A percentile compares a stretch with the other conserved stretches of the same genome.
Conservation (phyloP, 2,329 filamentous ascomycete species). For the Fusarium bulbicola region DNA sequence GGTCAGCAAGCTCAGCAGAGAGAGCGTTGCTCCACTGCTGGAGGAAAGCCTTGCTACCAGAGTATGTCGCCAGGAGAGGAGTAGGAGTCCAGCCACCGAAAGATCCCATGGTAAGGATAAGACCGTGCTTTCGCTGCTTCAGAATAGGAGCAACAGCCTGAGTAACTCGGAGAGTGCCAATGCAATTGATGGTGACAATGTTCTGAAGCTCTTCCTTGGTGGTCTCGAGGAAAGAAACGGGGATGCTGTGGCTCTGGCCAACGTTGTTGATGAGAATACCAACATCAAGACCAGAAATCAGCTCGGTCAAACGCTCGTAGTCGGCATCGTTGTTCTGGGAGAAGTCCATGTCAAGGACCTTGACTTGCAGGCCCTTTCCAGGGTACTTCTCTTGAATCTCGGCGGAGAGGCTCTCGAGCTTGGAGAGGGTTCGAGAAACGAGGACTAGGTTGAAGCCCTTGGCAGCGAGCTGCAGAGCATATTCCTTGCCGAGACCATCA, state of each 20-base stretch:
- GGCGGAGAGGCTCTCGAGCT: slow-evolving; percentile 79
- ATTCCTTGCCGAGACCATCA: slow-evolving; percentile 97
- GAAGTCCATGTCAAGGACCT: slow-evolving; percentile 92
- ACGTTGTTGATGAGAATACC: slow-evolving; percentile 97
- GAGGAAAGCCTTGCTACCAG: slow-evolving; percentile 96
- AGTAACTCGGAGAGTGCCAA: slow-evolving; percentile 88
- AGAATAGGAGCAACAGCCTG: slow-evolving; percentile 86
- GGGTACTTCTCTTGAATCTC: slow-evolving; percentile 79
- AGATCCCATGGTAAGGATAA: slow-evolving; percentile 97
- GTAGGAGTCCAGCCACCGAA: slow-evolving; percentile 94
- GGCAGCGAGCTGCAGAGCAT: slow-evolving; percentile 84
- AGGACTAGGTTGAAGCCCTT: slow-evolving; percentile 96
- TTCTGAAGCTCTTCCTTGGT: slow-evolving; percentile 80
- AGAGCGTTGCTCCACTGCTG: slow-evolving; percentile 95
- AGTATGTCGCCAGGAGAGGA: slow-evolving; percentile 93
- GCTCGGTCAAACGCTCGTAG: slow-evolving; percentile 75
- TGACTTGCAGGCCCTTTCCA: slow-evolving; percentile 70
- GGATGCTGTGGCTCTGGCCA: slow-evolving; percentile 91
- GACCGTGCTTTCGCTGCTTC: slow-evolving; percentile 81
- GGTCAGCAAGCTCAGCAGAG: slow-evolving; percentile 80
- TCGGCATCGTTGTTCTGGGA: slow-evolving; percentile 80
- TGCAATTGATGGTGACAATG: slow-evolving; percentile 96
- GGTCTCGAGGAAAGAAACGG: slow-evolving; percentile 87
- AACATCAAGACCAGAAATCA: slow-evolving; percentile 79
- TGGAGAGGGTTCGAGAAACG: slow-evolving; percentile 93